phyloP scores from a whole-genome alignment of 345 rosid species.

The Populus nigra region DNA sequence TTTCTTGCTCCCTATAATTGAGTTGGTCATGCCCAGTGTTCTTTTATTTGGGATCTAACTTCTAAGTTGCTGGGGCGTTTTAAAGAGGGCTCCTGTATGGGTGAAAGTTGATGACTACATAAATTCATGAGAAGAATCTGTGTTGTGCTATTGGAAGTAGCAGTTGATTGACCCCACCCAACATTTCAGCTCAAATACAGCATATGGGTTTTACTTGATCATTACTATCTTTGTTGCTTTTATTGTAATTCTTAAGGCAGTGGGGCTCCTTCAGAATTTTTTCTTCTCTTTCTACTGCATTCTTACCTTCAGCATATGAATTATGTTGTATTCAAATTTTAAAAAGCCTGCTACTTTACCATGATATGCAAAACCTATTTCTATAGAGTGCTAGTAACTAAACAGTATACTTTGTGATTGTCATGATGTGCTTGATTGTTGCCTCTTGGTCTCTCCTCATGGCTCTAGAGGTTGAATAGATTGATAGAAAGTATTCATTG shows the following conservation, averaged over 20 bases:
- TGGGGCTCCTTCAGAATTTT: neutral
- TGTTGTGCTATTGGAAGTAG: neutral
- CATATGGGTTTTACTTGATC: neutral
- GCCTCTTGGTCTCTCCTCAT: neutral
- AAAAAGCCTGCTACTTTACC: neutral
- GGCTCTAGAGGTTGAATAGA: neutral
- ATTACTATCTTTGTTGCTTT: neutral
- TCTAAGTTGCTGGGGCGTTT: constrained; percentile 3
- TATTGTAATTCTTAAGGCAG: neutral
- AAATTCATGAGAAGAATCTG: neutral
- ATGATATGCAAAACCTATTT: neutral
- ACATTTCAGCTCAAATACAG: neutral
- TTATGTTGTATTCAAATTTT: neutral
- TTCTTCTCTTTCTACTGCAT: neutral
- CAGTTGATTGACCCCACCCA: neutral
- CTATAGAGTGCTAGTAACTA: neutral
- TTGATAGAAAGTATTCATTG: neutral
- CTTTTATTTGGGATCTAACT: constrained; percentile 8
- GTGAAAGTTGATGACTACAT: neutral
- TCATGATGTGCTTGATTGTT: constrained; percentile 1
- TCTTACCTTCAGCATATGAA: neutral
- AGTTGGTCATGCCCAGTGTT: neutral
- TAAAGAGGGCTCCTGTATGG: constrained; percentile 5
- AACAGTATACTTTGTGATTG: neutral
- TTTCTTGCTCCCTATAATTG: constrained; percentile 6